Percentiles rank a stretch among this genome's conserved stretches.
Conservation (phyloP, 805 yeast species). For the Candida chilensis region DNA sequence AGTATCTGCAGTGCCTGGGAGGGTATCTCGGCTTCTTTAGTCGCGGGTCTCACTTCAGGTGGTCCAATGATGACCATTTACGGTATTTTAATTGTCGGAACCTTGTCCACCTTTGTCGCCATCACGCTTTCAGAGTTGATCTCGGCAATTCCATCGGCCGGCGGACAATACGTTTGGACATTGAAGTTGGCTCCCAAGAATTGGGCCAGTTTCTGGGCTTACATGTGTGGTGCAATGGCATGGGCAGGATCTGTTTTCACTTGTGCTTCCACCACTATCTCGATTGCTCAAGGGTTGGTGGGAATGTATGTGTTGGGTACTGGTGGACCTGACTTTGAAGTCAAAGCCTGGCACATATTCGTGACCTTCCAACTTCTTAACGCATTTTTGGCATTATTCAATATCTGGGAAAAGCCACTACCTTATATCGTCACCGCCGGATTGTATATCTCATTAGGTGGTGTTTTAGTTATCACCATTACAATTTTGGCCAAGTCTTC, state of each 20-base stretch:
- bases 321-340: constrained; percentile 22
- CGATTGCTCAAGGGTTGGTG: constrained; percentile 40
- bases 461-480: constrained; percentile 45
- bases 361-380: constrained; percentile 38
- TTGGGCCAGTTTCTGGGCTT: constrained; percentile 41
- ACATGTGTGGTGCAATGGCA: constrained; percentile 52
- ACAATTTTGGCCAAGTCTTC: constrained; percentile 42
- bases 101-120: constrained; percentile 38
- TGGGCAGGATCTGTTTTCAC: constrained; percentile 58
- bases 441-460: constrained; percentile 39
- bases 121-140: constrained; percentile 44
- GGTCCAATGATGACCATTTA: constrained; percentile 51
- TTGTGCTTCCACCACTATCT: constrained; percentile 47
- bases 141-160: constrained; percentile 45
- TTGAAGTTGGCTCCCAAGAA: constrained; percentile 44
- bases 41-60: constrained; percentile 46
- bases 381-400: constrained; percentile 30
- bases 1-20: constrained; percentile 59
- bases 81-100: constrained; percentile 44
- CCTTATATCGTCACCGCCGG: constrained; percentile 43
- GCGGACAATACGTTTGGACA: constrained; percentile 56
- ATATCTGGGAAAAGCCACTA: constrained; percentile 40
- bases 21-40: constrained; percentile 47
- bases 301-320: constrained; percentile 37
- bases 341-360: constrained; percentile 46